Conservation (phyloP, 306 rosid species). For the Coriaria nepalensis region DNA sequence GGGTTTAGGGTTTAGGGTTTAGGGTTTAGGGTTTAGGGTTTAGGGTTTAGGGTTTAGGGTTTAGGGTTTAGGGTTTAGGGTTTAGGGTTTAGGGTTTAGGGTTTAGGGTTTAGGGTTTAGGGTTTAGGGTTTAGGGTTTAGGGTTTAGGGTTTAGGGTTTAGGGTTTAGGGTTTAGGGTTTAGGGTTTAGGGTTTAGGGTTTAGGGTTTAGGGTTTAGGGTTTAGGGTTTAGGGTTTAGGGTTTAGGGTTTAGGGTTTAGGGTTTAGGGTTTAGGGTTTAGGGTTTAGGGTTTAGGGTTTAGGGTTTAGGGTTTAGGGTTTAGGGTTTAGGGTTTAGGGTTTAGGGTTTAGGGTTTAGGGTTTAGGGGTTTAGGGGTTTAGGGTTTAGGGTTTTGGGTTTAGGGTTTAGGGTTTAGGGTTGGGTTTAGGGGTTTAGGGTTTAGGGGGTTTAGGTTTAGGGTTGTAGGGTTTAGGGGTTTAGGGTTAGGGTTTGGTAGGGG, state of each 20-base stretch:
- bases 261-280: background rate
- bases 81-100: constrained; percentile 6
- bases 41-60: background rate
- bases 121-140: constrained; percentile 6
- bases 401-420: constrained; percentile 4
- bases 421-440: background rate
- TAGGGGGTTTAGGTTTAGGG: background rate
- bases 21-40: background rate
- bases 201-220: background rate
- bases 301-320: background rate
- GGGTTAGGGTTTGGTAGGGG: background rate
- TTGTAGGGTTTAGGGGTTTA: background rate
- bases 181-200: background rate
- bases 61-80: background rate
- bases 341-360: background rate
- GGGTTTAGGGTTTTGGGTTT: constrained; percentile 2
- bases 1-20: constrained; percentile 2
- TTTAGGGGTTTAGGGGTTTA: constrained; percentile 3
- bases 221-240: background rate
- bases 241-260: background rate
- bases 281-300: background rate
- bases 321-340: background rate
- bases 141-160: constrained; percentile 1
- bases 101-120: constrained; percentile 7
- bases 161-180: background rate